phyloP scores from a whole-genome alignment of 2,329 filamentous ascomycete species.

The Ophiostoma angusticollis region DNA sequence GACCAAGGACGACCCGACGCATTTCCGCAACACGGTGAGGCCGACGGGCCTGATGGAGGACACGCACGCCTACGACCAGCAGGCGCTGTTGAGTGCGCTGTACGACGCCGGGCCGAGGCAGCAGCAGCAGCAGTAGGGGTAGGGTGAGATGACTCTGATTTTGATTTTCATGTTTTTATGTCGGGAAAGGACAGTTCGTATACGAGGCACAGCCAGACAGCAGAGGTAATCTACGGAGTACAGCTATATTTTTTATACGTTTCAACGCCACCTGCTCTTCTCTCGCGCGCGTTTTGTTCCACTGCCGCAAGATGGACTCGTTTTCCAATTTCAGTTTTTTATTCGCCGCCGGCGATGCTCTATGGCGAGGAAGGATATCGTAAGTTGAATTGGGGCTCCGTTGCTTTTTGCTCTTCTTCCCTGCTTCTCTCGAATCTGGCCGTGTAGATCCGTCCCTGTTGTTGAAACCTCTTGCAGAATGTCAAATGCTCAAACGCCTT shows the following conservation, averaged over 20 bases:
- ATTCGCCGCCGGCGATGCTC: too few relatives aligned
- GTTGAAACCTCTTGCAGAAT: slow-evolving; percentile 19
- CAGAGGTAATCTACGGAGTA: too few relatives aligned
- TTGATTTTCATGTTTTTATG: too few relatives aligned
- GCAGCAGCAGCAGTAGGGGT: too few relatives aligned
- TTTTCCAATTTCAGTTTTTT: too few relatives aligned
- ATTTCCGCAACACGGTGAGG: slow-evolving; percentile 15
- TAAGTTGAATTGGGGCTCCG: slow-evolving; percentile 23
- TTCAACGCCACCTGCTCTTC: too few relatives aligned
- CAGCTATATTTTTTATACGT: too few relatives aligned
- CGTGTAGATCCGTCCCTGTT: slow-evolving; percentile 17
- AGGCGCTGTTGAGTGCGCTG: slow-evolving; percentile 14
- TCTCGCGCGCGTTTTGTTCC: too few relatives aligned
- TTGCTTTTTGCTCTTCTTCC: neutral
- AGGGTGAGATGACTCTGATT: too few relatives aligned
- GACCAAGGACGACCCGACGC: slow-evolving; percentile 15
- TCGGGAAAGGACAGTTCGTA: too few relatives aligned
- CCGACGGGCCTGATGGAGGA: slow-evolving; percentile 13
- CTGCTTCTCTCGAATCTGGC: slow-evolving; percentile 7
- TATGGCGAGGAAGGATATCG: slow-evolving; percentile 15
- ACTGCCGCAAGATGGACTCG: too few relatives aligned
- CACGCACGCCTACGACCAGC: slow-evolving; percentile 14
- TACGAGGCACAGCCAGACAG: too few relatives aligned
- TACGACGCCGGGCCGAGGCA: neutral
- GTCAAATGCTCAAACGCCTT: neutral